Conservation (phyloP, 116 monocot genomes). For the Posidonia oceanica region DNA sequence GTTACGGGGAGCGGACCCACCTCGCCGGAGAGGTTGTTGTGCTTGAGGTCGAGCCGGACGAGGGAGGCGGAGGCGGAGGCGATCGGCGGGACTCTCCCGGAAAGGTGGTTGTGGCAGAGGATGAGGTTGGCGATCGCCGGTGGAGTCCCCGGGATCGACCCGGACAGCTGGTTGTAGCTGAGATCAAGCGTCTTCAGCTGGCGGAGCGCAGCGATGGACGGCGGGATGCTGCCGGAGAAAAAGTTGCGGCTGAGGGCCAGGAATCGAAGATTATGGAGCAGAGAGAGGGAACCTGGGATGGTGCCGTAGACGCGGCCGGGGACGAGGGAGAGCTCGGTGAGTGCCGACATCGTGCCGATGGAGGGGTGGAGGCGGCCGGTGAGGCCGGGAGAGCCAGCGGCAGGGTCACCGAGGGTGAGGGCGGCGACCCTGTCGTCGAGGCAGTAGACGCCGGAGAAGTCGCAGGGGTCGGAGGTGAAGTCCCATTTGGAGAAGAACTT, state of each 20-base stretch:
- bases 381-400: slow-evolving; percentile 49
- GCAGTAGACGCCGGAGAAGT: slow-evolving; percentile 60
- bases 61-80: slow-evolving; percentile 6
- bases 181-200: slow-evolving; percentile 29
- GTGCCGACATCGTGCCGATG: slow-evolving; percentile 30
- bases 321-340: slow-evolving; percentile 57
- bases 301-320: slow-evolving; percentile 52
- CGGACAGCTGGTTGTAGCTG: slow-evolving; percentile 42
- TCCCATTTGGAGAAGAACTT: slow-evolving; percentile 56
- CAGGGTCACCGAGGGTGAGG: slow-evolving; percentile 62
- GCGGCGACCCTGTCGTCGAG: slow-evolving; percentile 34
- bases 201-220: not conserved
- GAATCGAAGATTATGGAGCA: slow-evolving; percentile 39
- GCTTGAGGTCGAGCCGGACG: slow-evolving; percentile 39
- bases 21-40: slow-evolving; percentile 35
- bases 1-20: slow-evolving; percentile 20
- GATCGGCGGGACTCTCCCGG: slow-evolving; percentile 22
- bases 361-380: slow-evolving; percentile 41
- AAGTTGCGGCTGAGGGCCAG: slow-evolving; percentile 34
- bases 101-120: slow-evolving; percentile 38
- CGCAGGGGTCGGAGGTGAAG: slow-evolving; percentile 67
- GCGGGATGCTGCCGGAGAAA: slow-evolving; percentile 10
- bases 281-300: slow-evolving; percentile 25
- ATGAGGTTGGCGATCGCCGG: slow-evolving; percentile 27
- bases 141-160: slow-evolving; percentile 15